Evolutionary conservation across 805 yeast genomes (phyloP), one percentile per base, ranked within the genome.

Genomic region (Candida saitoana): DNA sequence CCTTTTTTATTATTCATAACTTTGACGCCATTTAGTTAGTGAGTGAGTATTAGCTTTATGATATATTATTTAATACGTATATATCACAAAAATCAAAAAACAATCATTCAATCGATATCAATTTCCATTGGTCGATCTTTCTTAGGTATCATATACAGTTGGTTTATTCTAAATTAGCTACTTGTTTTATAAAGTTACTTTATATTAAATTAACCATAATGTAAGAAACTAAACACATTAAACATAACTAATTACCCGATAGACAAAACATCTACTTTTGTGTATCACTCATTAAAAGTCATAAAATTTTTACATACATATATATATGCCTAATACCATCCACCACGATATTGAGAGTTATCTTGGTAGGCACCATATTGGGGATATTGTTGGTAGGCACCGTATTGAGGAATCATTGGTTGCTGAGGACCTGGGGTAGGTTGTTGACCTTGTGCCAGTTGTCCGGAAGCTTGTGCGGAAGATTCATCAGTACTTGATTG

Each of bases 321-420:
- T n/a, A n/a, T n/a, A n/a, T n/a, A n/a, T n/a, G 22, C 34, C 44
- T 65, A 69, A 50, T 68, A 69, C 75, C 75, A 69, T 36, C 71
- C 71, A 6, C 38, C 38, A 47, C 73, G 66, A 56, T 67, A 67
- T 48, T 68, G 72, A 45, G 56, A 56, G 52, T 55, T 56, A 45
- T 68, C 74, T 50, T 68, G 74, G 56, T 68, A 69, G n/a, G n/a
- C n/a, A 46, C 71, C 71, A 48, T 68, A 69, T 54, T 69, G 75
- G 9, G 74, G 73, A 55, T 68, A 69, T 52, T 69, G 74, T 52
- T 69, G 75, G 51, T 68, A 69, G n/a, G 60, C 73, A 34, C 65
- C 72, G 49, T 64, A 69, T 54, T 69, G 73, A 19, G 73, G 73
- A 43, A 60, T 57, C 45, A 54, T 51, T 38, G 68, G 69, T 52